A percentile compares a stretch with the other conserved stretches of the same genome.
Conservation (phyloP, 345 rosid genomes). For the Eucalyptus viminalis region DNA sequence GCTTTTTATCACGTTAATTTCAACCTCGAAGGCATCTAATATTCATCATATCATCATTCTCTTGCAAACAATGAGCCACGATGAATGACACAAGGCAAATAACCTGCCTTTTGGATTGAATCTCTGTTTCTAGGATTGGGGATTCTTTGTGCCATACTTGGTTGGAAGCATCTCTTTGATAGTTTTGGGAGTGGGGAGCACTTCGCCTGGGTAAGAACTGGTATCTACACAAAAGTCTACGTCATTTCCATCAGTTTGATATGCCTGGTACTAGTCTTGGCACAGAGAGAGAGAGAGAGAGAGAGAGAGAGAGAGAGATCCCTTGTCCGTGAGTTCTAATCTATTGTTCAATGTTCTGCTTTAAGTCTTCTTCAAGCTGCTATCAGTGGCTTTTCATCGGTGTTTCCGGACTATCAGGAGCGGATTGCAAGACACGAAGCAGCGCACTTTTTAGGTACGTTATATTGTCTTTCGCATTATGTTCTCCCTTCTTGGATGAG, state of each 20-base stretch:
- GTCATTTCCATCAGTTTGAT: not conserved
- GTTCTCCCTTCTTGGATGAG: not conserved
- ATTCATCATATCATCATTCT: not conserved
- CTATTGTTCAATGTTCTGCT: not conserved
- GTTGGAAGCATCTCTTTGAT: slow-evolving; percentile 82
- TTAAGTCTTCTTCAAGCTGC: slow-evolving; percentile 87
- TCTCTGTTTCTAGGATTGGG: slow-evolving; percentile 67
- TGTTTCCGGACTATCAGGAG: slow-evolving; percentile 88
- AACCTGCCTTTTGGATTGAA: not conserved
- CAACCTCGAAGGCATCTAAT: not conserved
- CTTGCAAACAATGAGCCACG: not conserved
- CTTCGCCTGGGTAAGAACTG: slow-evolving; percentile 66
- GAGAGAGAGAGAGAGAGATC: not conserved
- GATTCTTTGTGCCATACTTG: slow-evolving; percentile 89
- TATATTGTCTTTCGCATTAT: not conserved
- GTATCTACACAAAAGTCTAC: not conserved
- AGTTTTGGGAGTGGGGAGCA: slow-evolving; percentile 81
- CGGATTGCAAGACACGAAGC: slow-evolving; percentile 84
- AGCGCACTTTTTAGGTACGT: slow-evolving; percentile 75
- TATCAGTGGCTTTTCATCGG: slow-evolving; percentile 55
- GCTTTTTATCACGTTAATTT: not conserved
- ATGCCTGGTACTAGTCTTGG: not conserved
- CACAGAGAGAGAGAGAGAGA: not conserved
- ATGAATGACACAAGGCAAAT: not conserved
- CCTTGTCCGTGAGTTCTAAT: not conserved